A percentile compares a stretch with the other conserved stretches of the same genome.
Conservation (phyloP, 768 basidiomycete genomes). For the Pholiota conissans region DNA sequence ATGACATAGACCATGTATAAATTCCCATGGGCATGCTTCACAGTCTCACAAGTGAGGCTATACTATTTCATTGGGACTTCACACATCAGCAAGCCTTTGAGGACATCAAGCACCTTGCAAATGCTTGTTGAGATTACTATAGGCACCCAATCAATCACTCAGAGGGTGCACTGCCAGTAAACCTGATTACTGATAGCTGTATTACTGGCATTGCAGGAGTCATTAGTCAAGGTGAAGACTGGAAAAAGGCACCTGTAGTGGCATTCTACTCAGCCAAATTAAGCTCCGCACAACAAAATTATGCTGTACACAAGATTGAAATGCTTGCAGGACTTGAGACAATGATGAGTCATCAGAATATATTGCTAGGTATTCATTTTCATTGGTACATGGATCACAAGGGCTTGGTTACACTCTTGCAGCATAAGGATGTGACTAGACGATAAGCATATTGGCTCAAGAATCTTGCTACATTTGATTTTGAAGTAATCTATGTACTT, state of each 20-base stretch:
- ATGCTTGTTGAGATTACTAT: not conserved
- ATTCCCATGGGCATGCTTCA: not conserved
- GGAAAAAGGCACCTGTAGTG: not conserved
- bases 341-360: slow-evolving; percentile 22
- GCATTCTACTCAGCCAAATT: not conserved
- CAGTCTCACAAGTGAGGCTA: not conserved
- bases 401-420: slow-evolving; percentile 23
- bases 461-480: slow-evolving; percentile 14
- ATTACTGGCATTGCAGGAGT: not conserved
- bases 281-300: not conserved
- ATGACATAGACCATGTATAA: not conserved
- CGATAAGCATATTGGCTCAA: slow-evolving; percentile 35
- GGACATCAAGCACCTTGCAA: not conserved
- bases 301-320: slow-evolving; percentile 31
- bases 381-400: slow-evolving; percentile 27
- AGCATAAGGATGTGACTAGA: slow-evolving; percentile 29
- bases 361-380: slow-evolving; percentile 28
- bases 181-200: not conserved
- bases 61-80: slow-evolving; percentile 43
- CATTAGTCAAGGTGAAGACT: not conserved
- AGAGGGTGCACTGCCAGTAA: not conserved
- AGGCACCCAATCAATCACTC: slow-evolving; percentile 10
- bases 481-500: slow-evolving; percentile 13
- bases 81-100: slow-evolving; percentile 23
- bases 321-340: slow-evolving; percentile 32